phyloP scores from a whole-genome alignment of 1,284 basidiomycete species.

The Boletus nobilissimus region DNA sequence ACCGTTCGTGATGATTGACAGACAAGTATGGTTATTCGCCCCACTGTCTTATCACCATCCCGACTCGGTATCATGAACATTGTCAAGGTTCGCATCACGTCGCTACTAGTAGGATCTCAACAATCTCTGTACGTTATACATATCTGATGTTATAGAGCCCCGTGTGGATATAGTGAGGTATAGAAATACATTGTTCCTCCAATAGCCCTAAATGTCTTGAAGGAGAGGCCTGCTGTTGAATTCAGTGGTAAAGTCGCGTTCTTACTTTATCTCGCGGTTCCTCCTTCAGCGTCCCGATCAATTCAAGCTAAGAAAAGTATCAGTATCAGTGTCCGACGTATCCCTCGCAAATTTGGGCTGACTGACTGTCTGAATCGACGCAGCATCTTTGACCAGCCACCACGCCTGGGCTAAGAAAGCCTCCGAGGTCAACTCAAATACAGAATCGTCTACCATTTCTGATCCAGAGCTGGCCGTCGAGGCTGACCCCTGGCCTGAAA shows the following conservation, averaged over 20 bases:
- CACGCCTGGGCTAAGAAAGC: not conserved
- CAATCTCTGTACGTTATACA: too few relatives aligned
- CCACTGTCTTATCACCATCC: too few relatives aligned
- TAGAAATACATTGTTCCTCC: too few relatives aligned
- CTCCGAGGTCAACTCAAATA: constrained; percentile 27
- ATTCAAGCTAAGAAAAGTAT: not conserved
- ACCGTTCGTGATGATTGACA: too few relatives aligned
- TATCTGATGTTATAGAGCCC: too few relatives aligned
- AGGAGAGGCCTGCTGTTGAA: too few relatives aligned
- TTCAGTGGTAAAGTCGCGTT: not conserved
- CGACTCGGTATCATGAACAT: too few relatives aligned
- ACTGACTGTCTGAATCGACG: not conserved
- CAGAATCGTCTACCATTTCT: constrained; percentile 4
- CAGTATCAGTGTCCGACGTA: not conserved
- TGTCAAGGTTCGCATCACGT: too few relatives aligned
- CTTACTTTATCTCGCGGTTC: not conserved
- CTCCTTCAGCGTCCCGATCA: not conserved
- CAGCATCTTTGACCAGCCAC: not conserved
- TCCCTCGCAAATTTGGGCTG: not conserved
- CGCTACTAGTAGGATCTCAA: too few relatives aligned
- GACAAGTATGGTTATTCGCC: too few relatives aligned
- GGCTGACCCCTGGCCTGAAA: not conserved
- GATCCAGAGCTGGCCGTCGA: not conserved
- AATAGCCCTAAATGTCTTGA: too few relatives aligned
- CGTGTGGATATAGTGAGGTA: too few relatives aligned